Evolutionary conservation across 331 rosid species (phyloP).

Genomic region (Spiraea crenata): DNA sequence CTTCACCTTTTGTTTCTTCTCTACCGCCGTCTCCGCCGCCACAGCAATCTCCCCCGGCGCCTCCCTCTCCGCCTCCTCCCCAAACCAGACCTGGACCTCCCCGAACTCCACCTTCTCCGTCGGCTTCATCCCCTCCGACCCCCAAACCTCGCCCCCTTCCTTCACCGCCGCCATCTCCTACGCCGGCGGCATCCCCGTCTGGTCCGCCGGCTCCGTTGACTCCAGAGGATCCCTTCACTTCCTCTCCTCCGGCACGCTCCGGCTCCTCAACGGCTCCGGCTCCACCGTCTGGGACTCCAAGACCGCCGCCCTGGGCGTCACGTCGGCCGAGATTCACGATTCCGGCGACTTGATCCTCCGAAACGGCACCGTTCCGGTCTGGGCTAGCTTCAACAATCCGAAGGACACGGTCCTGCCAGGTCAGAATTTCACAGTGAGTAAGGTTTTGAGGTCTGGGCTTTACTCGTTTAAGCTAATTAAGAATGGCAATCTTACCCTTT

Average conservation of each 20-base stretch:
- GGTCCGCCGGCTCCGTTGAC: slow-evolving; percentile 51
- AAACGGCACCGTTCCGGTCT: slow-evolving; percentile 33
- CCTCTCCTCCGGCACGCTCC: slow-evolving; percentile 55
- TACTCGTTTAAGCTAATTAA: slow-evolving; percentile 41
- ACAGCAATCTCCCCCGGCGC: slow-evolving; percentile 45
- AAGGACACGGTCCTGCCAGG: slow-evolving; percentile 63
- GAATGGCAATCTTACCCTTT: slow-evolving; percentile 50
- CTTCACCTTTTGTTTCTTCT: slow-evolving; percentile 14
- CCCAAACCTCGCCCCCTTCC: slow-evolving; percentile 53
- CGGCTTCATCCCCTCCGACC: slow-evolving; percentile 39
- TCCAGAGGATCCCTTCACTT: slow-evolving; percentile 42
- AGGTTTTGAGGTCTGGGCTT: slow-evolving; percentile 55
- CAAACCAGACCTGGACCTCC: slow-evolving; percentile 54
- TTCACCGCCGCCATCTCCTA: slow-evolving; percentile 50
- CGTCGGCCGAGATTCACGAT: slow-evolving; percentile 48
- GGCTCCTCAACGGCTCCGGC: slow-evolving; percentile 62
- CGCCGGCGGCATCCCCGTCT: slow-evolving; percentile 46
- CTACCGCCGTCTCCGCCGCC: not conserved
- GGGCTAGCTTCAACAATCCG: slow-evolving; percentile 74
- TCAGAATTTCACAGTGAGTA: slow-evolving; percentile 56
- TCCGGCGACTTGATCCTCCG: slow-evolving; percentile 46
- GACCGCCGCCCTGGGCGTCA: slow-evolving; percentile 47
- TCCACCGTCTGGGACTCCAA: slow-evolving; percentile 55
- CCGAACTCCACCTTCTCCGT: slow-evolving; percentile 43
- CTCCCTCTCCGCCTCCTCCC: slow-evolving; percentile 50